Evolutionary conservation across 306 rosid genomes (phyloP).

Genomic region (Castanea mollissima): DNA sequence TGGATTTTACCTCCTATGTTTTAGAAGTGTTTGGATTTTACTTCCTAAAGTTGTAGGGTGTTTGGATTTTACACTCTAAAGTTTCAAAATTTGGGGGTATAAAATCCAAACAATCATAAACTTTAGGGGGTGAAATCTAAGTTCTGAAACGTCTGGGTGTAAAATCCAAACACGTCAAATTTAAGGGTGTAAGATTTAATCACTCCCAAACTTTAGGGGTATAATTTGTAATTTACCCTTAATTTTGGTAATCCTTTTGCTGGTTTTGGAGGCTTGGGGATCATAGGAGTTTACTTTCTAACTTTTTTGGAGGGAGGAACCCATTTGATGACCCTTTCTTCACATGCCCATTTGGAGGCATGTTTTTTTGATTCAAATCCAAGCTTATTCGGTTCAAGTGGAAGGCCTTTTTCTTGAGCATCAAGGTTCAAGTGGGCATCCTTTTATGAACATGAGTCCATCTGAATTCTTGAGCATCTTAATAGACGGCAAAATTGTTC

Average conservation of each 20-base stretch:
- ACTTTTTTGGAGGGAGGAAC: constrained; percentile 62
- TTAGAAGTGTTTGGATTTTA: too few species aligned
- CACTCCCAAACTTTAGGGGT: too few species aligned
- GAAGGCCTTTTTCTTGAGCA: constrained; percentile 53
- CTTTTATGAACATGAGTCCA: constrained; percentile 45
- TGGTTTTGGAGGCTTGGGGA: constrained; percentile 64
- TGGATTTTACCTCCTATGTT: too few species aligned
- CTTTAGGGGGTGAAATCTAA: too few species aligned
- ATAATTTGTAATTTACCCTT: too few species aligned
- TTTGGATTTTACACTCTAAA: too few species aligned
- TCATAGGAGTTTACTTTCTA: constrained; percentile 48
- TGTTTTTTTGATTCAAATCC: constrained; percentile 50
- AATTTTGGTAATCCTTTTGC: constrained; percentile 58
- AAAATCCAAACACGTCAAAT: too few species aligned
- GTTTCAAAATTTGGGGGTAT: too few species aligned
- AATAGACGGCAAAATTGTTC: not conserved
- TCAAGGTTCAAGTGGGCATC: constrained; percentile 43
- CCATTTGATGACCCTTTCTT: constrained; percentile 89
- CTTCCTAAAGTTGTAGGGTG: too few species aligned
- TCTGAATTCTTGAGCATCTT: constrained; percentile 50
- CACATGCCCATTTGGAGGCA: constrained; percentile 68
- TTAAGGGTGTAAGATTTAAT: too few species aligned
- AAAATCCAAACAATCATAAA: too few species aligned
- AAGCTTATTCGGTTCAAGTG: constrained; percentile 42
- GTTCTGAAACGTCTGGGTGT: too few species aligned